Percentiles rank a stretch among this genome's conserved stretches.
Evolutionary conservation across 345 rosid species (phyloP).

Genomic region (Camelina hispida): DNA sequence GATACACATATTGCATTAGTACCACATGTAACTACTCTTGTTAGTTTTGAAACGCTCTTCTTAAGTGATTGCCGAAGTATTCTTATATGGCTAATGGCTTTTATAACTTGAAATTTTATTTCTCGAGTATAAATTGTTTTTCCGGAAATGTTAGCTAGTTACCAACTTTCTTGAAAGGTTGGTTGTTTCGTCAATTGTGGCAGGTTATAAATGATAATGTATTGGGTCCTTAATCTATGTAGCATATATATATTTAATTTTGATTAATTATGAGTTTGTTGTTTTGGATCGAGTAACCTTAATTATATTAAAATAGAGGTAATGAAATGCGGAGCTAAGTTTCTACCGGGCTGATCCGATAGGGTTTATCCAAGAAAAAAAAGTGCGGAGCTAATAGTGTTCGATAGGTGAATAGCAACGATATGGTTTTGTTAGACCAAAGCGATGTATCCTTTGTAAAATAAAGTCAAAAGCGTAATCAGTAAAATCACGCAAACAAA

Average conservation of each 20-base stretch:
- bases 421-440: slow-evolving; percentile 26
- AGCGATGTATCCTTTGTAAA: slow-evolving; percentile 8
- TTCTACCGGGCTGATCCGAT: too few relatives aligned
- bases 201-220: neutral
- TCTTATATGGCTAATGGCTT: neutral
- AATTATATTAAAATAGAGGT: neutral
- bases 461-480: neutral
- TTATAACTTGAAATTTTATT: neutral
- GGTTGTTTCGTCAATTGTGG: slow-evolving; percentile 9
- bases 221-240: neutral
- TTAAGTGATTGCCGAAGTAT: neutral
- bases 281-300: slow-evolving; percentile 31
- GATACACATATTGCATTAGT: neutral
- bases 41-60: too few relatives aligned
- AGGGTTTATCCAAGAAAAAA: too few relatives aligned
- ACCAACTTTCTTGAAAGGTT: neutral
- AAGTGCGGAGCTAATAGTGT: slow-evolving; percentile 28
- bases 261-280: slow-evolving; percentile 25
- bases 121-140: neutral
- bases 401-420: slow-evolving; percentile 39
- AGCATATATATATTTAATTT: neutral
- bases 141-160: neutral
- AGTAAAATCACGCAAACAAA: slow-evolving; percentile 11
- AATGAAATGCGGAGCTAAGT: neutral
- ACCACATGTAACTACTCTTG: slow-evolving; percentile 20